Percentiles rank a stretch among this genome's conserved stretches.
phyloP scores from a whole-genome alignment of 2,329 filamentous ascomycete species.

The Colletotrichum orchidophilum region DNA sequence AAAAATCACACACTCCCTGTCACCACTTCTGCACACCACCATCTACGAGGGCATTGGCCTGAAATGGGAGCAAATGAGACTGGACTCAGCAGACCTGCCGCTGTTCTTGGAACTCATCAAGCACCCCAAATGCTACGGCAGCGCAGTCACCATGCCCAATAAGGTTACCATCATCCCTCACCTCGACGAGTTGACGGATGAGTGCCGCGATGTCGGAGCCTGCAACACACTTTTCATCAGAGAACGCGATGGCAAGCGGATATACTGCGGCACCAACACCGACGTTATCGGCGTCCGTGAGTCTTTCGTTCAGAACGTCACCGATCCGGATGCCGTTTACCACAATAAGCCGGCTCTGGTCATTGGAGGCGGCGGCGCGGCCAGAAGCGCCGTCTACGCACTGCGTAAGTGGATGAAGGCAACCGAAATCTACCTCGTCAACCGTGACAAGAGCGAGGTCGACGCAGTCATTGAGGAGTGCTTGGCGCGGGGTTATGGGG shows the following conservation, averaged over 20 bases:
- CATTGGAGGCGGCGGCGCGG: constrained; percentile 81
- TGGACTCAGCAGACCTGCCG: constrained; percentile 61
- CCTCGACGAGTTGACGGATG: constrained; percentile 77
- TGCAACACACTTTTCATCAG: constrained; percentile 82
- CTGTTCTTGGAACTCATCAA: constrained; percentile 61
- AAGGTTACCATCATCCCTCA: constrained; percentile 80
- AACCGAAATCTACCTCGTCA: constrained; percentile 78
- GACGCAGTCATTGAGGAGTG: constrained; percentile 74
- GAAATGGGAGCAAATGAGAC: constrained; percentile 60
- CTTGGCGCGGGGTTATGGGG: constrained; percentile 64
- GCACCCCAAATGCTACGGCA: constrained; percentile 71
- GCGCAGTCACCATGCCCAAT: constrained; percentile 85
- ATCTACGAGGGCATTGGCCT: constrained; percentile 62
- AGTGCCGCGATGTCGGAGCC: constrained; percentile 78
- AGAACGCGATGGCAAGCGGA: constrained; percentile 55
- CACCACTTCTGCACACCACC: constrained; percentile 62
- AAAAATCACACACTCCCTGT: constrained; percentile 64
- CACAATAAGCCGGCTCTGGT: constrained; percentile 74
- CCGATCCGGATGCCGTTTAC: constrained; percentile 55
- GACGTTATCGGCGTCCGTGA: constrained; percentile 83
- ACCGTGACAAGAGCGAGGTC: constrained; percentile 75
- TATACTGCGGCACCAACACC: constrained; percentile 80
- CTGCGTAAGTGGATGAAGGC: constrained; percentile 75
- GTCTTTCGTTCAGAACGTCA: constrained; percentile 69
- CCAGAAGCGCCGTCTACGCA: constrained; percentile 81